Conservation (phyloP, 768 basidiomycete species). For the Pisolithus marmoratus region DNA sequence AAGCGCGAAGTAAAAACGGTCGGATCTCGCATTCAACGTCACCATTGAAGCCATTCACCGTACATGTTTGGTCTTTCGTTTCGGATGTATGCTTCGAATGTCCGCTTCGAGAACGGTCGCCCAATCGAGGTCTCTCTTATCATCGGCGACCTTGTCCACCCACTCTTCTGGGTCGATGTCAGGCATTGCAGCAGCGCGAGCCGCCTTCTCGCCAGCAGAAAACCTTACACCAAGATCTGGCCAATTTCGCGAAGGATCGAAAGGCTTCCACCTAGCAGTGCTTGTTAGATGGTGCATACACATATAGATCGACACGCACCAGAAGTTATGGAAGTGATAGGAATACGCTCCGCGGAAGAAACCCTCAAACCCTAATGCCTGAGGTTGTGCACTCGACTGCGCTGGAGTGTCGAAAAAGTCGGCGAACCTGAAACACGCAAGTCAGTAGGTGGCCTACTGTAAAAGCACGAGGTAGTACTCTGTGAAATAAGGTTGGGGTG, state of each 20-base stretch:
- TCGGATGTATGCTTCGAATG: constrained; percentile 88
- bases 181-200: constrained; percentile 41
- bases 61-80: constrained; percentile 95
- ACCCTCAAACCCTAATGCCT: constrained; percentile 86
- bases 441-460: background rate
- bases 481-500: constrained; percentile 91
- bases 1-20: constrained; percentile 2
- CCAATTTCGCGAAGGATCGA: constrained; percentile 90
- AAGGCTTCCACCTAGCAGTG: constrained; percentile 83
- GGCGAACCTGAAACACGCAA: constrained; percentile 52
- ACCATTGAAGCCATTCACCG: constrained; percentile 71
- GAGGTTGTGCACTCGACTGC: constrained; percentile 71
- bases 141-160: constrained; percentile 46
- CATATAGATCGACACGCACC: constrained; percentile 40
- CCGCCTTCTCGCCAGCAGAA: constrained; percentile 63
- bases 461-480: constrained; percentile 40
- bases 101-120: constrained; percentile 90
- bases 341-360: constrained; percentile 96
- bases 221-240: constrained; percentile 88
- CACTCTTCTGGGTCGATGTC: constrained; percentile 30
- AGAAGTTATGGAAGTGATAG: constrained; percentile 95
- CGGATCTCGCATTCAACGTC: constrained; percentile 9
- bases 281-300: background rate
- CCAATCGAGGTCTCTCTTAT: constrained; percentile 86
- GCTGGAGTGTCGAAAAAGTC: constrained; percentile 85